Percentiles rank a stretch among this genome's conserved stretches.
These are phyloP conservation scores for Oryza punctata DNA, from an alignment of 176 grass and related monocot species.

Conservation along the genomic window DNA sequence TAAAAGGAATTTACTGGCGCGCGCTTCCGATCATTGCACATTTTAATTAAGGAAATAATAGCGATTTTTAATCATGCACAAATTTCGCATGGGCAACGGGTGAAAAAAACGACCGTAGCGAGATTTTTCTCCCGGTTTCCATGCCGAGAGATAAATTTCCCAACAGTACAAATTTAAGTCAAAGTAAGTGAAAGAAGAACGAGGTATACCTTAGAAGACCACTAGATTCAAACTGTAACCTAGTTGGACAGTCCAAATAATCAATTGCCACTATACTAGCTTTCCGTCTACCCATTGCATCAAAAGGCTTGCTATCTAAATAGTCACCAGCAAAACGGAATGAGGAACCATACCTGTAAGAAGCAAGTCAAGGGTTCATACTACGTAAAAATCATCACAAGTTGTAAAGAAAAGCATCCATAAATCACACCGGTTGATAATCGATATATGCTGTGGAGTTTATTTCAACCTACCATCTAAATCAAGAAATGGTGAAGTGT, in stretches of 20 bases:
- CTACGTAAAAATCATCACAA: constrained; percentile 2
- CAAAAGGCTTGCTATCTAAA: constrained; percentile 72
- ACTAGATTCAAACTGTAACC: constrained; percentile 64
- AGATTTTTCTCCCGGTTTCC: too few species aligned
- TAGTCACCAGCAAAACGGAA: constrained; percentile 82
- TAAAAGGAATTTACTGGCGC: too few species aligned
- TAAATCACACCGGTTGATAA: neutral
- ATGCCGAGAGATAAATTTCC: too few species aligned
- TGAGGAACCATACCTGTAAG: constrained; percentile 70
- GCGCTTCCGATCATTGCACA: too few species aligned
- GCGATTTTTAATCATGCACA: too few species aligned
- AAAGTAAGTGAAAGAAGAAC: constrained; percentile 18
- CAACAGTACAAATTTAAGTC: neutral
- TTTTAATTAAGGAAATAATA: too few species aligned
- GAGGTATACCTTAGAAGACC: constrained; percentile 66
- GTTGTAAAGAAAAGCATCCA: neutral
- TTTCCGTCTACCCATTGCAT: constrained; percentile 66
- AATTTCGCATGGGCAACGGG: too few species aligned
- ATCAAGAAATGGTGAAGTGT: constrained; percentile 30
- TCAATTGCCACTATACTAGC: constrained; percentile 87
- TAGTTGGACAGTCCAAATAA: constrained; percentile 67
- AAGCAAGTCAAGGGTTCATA: constrained; percentile 9
- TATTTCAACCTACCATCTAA: constrained; percentile 5
- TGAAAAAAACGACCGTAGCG: too few species aligned
- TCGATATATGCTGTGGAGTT: neutral